Evolutionary conservation across 768 basidiomycete genomes (phyloP), one percentile per base, ranked within the genome.

Genomic region (Lactarius deliciosus): DNA sequence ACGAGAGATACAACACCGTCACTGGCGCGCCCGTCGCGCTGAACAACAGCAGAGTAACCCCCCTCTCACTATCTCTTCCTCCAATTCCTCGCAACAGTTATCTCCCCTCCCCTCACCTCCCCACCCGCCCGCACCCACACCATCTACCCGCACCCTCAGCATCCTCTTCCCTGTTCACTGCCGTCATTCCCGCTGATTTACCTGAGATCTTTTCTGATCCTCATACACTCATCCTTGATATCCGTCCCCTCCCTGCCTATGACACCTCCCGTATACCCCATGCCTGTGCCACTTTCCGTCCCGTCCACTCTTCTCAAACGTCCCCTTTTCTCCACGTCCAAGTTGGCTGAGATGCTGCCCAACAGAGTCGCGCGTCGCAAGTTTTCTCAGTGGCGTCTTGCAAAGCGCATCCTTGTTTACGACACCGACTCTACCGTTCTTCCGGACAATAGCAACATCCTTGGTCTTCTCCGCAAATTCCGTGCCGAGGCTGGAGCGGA

Each of bases 281-380:
- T 57, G 88, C 94, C 94, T 9, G 79, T 97, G 61, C 93, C 93
- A 57, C 85, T 98, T 68, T 92, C 91, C 57, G 91, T 97, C 6
- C 96, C 96, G 1, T 94, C 96, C 3, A 98, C 95, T 0, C 88
- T 98, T 25, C 88, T 98, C 74, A 94, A 94, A 69, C 88, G 96
- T 0, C 94, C 94, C 1, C 81, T 88, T 3, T 96, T 94, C 79
- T 88, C 91, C 32, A 82, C 96, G 10, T 81, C 86, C 50, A 87
- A 87, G 50, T 83, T 98, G 32, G 79, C 84, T 8, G 85, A 86
- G 32, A 95, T 96, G 89, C 83, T 98, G n/a, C 84, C 90, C 10
- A 85, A 84, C 7, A 67, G 76, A 47, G 72, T 81, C 11, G 82
- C 89, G 11, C 84, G 89, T 36, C 74, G 79, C 38, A 81, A 81